These are phyloP conservation scores for Talaromyces pinophilus DNA, from an alignment of 2,329 filamentous ascomycete species.

Conservation along the genomic window DNA sequence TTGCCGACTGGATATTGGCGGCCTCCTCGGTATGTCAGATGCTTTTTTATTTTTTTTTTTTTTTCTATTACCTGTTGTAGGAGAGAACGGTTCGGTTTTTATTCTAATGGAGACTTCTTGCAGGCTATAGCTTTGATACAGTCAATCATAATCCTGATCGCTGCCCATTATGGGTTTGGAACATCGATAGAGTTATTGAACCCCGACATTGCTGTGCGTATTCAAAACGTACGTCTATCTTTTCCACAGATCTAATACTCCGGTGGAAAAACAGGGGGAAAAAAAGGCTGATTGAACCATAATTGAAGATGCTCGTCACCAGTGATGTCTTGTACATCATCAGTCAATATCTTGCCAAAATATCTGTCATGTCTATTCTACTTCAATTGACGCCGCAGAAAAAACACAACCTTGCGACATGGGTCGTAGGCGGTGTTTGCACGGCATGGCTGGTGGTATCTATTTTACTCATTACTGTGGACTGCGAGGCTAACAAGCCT, in stretches of 20 bases:
- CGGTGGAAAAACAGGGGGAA: not conserved
- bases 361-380: conserved; percentile 45
- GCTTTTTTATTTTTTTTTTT: not conserved
- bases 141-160: conserved; percentile 35
- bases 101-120: conserved; percentile 17
- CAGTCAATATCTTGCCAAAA: conserved; percentile 37
- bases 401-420: conserved; percentile 41
- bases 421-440: conserved; percentile 38
- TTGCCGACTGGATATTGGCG: conserved; percentile 38
- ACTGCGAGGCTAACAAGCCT: conserved; percentile 43
- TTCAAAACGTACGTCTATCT: conserved; percentile 33
- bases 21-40: conserved; percentile 34
- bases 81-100: not conserved
- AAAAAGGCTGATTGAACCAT: not conserved
- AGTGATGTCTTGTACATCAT: conserved; percentile 44
- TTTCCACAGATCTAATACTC: not conserved
- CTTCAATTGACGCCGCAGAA: conserved; percentile 49
- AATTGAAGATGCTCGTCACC: conserved; percentile 35
- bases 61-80: not conserved
- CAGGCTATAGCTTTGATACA: conserved; percentile 37
- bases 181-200: conserved; percentile 35
- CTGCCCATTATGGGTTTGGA: conserved; percentile 36
- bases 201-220: conserved; percentile 27
- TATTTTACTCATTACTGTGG: conserved; percentile 43
- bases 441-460: conserved; percentile 44